Evolutionary conservation across 345 rosid species (phyloP).

Genomic region (Leavenworthia alabamica): DNA sequence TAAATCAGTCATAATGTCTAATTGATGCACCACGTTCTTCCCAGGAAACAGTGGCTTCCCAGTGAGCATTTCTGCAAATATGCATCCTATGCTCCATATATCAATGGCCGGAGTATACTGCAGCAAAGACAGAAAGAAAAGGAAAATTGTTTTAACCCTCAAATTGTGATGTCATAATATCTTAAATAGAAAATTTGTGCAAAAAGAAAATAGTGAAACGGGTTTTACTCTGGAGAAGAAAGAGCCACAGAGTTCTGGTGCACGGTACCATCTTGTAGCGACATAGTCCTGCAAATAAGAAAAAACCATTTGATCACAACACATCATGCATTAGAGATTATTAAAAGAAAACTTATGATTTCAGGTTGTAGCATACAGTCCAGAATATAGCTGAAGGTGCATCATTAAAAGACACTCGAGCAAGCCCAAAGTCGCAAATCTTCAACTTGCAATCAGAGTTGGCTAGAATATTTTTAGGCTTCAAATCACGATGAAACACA

Average conservation of each 20-base stretch:
- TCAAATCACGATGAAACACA: conserved; percentile 96
- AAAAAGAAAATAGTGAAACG: background rate
- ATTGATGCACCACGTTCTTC: conserved; percentile 90
- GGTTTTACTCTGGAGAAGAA: conserved; percentile 87
- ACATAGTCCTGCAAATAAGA: conserved; percentile 75
- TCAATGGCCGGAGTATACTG: conserved; percentile 97
- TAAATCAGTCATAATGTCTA: conserved; percentile 95
- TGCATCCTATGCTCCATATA: conserved; percentile 99
- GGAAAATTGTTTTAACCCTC: background rate
- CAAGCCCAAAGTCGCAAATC: conserved; percentile 99
- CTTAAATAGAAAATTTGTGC: background rate
- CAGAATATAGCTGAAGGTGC: conserved; percentile 98
- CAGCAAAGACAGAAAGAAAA: background rate
- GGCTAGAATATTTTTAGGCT: conserved; percentile 97
- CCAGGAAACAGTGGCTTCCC: conserved; percentile 96
- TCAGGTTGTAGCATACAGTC: conserved; percentile 64
- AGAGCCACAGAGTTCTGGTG: conserved; percentile 98
- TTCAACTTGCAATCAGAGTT: conserved; percentile 97
- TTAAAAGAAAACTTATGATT: conserved; percentile 1
- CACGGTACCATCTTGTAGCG: conserved; percentile 98
- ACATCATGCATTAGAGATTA: background rate
- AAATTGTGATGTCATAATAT: background rate
- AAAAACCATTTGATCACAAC: background rate
- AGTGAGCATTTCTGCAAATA: conserved; percentile 93
- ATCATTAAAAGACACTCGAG: conserved; percentile 92